Conservation (phyloP, 176 grass and related monocot species). For the Bromus sterilis region DNA sequence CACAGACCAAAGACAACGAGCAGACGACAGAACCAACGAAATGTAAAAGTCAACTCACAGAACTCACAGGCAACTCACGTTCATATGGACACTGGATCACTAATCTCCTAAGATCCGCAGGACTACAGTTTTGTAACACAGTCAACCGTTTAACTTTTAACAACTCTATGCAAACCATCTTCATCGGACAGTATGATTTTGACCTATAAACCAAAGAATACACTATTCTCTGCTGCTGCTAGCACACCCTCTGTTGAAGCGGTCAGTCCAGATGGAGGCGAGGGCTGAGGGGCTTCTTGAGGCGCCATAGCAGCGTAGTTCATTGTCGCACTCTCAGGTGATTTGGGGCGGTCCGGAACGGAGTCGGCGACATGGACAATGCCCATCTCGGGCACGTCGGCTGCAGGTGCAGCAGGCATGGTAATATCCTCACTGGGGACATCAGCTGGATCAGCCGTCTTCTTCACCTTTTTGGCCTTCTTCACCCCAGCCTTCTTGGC, state of each 20-base stretch:
- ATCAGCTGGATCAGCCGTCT: background rate
- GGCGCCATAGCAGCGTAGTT: background rate
- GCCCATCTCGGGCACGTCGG: background rate
- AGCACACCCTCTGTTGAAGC: slow-evolving; percentile 4
- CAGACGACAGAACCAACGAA: background rate
- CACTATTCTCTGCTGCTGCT: background rate
- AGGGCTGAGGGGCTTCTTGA: background rate
- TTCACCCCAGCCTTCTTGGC: background rate
- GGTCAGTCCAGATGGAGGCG: background rate
- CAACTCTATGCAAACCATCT: background rate
- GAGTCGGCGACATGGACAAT: background rate
- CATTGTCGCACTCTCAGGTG: background rate
- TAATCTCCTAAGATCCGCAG: background rate
- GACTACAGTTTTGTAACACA: background rate
- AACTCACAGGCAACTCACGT: slow-evolving; percentile 2
- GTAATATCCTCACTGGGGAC: background rate
- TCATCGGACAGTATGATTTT: background rate
- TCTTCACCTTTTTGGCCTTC: slow-evolving; percentile 17
- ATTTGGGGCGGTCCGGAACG: background rate
- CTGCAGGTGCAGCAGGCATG: background rate
- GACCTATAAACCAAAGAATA: slow-evolving; percentile 22
- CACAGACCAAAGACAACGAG: background rate
- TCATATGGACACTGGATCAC: slow-evolving; percentile 10
- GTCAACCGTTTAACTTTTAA: background rate
- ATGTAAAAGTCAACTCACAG: background rate